Evolutionary conservation across 2,329 filamentous ascomycete genomes (phyloP), one percentile per base, ranked within the genome.

Genomic region (Monosporascus sp.): DNA sequence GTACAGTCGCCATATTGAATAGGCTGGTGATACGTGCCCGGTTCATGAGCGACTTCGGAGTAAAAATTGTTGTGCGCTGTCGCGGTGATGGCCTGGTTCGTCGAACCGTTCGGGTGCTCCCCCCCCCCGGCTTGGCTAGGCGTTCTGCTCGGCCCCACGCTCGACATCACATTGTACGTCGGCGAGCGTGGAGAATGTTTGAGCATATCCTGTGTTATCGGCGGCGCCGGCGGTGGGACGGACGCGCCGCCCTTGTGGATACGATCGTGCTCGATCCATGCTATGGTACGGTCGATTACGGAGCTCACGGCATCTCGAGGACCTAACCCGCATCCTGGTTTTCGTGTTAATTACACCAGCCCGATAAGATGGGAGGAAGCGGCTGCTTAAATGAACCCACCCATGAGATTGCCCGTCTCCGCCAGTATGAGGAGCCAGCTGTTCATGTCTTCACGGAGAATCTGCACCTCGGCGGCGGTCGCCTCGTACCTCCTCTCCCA

Each of bases 351-450:
- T 39, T n/a, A 46, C 17, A 6, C 14, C n/a, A 24, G 35, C 9
- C n/a, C 6, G n/a, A 18, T 20, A 50, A 14, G 20, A 18, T 8
- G 6, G 22, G 9, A 11, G 11, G 17, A 36, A 18, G 37, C 39
- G 35, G 15, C 20, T 14, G 9, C 17, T 24, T 20, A 27, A 9
- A 11, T 17, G 37, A 50, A 74, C 78, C 68, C 74, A 88, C 87
- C 86, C 43, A 90, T 70, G n/a, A 89, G 71, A 39, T 74, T 72
- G 20, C 85, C 82, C 48, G 85, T 83, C 53, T 89, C 85, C 27
- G 78, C 78, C 58, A 93, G 78, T 43, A 92, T 80, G 36, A 77
- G 75, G 48, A 89, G 72, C 85, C 88, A 92, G 22, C 76, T 70
- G 35, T 80, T 77, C 86, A 90, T 90, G 50, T 91, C 86, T 8